These are phyloP conservation scores for Aspergillus tamarii DNA, from an alignment of 2,329 filamentous ascomycete genomes.

Conservation along the genomic window DNA sequence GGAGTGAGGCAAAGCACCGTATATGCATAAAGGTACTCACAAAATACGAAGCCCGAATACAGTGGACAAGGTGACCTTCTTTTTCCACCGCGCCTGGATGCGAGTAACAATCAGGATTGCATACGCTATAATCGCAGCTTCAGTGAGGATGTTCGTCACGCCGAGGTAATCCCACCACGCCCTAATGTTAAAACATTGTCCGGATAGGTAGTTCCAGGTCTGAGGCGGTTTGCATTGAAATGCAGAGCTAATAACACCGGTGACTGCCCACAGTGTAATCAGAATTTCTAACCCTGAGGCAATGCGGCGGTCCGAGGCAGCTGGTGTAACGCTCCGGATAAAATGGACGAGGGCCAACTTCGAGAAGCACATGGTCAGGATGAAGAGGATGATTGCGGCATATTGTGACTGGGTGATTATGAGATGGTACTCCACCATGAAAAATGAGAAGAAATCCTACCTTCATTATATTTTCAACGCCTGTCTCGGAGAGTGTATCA, in stretches of 20 bases:
- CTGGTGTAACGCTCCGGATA: conserved; percentile 27
- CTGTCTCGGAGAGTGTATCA: conserved; percentile 9
- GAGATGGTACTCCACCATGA: not conserved
- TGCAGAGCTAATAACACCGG: conserved; percentile 16
- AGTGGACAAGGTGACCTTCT: not conserved
- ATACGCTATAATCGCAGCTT: conserved; percentile 23
- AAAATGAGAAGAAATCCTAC: conserved; percentile 1
- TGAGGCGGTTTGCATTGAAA: conserved; percentile 25
- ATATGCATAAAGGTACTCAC: not conserved
- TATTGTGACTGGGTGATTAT: conserved; percentile 24
- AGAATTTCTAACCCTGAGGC: conserved; percentile 18
- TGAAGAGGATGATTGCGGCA: conserved; percentile 26
- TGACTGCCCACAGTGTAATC: conserved; percentile 21
- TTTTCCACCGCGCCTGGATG: not conserved
- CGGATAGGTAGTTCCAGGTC: conserved; percentile 24
- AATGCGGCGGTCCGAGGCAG: conserved; percentile 21
- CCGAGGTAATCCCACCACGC: conserved; percentile 32
- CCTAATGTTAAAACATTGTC: conserved; percentile 25
- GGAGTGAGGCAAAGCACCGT: not conserved
- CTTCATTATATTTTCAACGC: conserved; percentile 24
- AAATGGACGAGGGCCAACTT: conserved; percentile 31
- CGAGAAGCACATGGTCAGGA: conserved; percentile 25
- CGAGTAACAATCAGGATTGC: not conserved
- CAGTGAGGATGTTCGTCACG: conserved; percentile 29
- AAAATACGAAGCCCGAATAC: not conserved